A percentile compares a stretch with the other conserved stretches of the same genome.
These are phyloP conservation scores for Mytilinidion resinicola DNA, from an alignment of 495 filamentous ascomycete genomes.

Conservation along the genomic window DNA sequence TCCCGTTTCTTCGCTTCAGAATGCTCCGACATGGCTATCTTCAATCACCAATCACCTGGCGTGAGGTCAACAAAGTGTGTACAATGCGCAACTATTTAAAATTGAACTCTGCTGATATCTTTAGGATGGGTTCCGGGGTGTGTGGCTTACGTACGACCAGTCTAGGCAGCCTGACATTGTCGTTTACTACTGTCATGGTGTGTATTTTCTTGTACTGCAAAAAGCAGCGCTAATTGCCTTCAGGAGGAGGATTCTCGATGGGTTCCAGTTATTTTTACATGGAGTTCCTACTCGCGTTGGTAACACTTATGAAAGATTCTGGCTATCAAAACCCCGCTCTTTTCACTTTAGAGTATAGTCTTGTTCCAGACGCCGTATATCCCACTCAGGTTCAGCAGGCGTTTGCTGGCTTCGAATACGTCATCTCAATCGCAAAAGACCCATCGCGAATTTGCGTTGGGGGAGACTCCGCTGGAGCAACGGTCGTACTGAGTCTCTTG, in stretches of 20 bases:
- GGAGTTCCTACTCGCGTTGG: conserved; percentile 66
- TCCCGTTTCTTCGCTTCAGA: conserved; percentile 67
- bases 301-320: conserved; percentile 47
- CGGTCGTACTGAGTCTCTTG: conserved; percentile 59
- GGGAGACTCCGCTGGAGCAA: conserved; percentile 70
- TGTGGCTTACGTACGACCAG: conserved; percentile 55
- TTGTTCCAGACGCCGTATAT: conserved; percentile 66
- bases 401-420: conserved; percentile 58
- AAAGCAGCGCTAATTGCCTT: not conserved
- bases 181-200: conserved; percentile 69
- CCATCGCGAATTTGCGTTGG: conserved; percentile 54
- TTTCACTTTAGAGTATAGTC: conserved; percentile 71
- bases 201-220: conserved; percentile 6
- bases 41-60: conserved; percentile 55
- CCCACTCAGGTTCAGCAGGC: conserved; percentile 63
- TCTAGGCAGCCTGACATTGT: conserved; percentile 56
- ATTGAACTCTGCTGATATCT: not conserved
- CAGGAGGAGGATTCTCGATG: conserved; percentile 71
- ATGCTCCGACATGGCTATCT: conserved; percentile 64
- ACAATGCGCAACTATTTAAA: not conserved
- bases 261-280: conserved; percentile 74
- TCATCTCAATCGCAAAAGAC: conserved; percentile 48
- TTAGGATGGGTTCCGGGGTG: conserved; percentile 45
- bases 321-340: conserved; percentile 68
- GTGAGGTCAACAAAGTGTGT: conserved; percentile 49